These are phyloP conservation scores for Kodamaea sp. DNA, from an alignment of 1,139 yeast genomes.

Conservation along the genomic window DNA sequence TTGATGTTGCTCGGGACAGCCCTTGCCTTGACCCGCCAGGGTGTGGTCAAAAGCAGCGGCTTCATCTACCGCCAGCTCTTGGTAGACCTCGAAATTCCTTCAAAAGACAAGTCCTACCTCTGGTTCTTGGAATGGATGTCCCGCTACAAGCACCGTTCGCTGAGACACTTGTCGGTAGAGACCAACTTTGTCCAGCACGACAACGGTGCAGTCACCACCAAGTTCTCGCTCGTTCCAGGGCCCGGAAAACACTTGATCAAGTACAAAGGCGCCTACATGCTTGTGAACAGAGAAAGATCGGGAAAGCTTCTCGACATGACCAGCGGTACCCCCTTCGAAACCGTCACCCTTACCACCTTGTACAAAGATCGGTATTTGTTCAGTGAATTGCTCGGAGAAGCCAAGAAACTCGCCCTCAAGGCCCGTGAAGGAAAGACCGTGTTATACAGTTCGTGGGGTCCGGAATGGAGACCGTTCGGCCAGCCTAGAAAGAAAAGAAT, in stretches of 20 bases:
- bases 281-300: conserved; percentile 86
- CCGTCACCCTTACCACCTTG: conserved; percentile 86
- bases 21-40: conserved; percentile 75
- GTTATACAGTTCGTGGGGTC: conserved; percentile 92
- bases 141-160: conserved; percentile 65
- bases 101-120: conserved; percentile 87
- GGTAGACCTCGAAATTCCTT: conserved; percentile 91
- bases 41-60: conserved; percentile 61
- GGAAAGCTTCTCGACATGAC: conserved; percentile 88
- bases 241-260: conserved; percentile 90
- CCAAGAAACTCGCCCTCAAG: conserved; percentile 78
- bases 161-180: conserved; percentile 88
- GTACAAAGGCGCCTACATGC: conserved; percentile 86
- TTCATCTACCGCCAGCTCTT: conserved; percentile 79
- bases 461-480: conserved; percentile 99
- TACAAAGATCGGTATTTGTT: conserved; percentile 79
- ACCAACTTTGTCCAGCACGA: conserved; percentile 88
- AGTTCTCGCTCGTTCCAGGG: conserved; percentile 93
- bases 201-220: conserved; percentile 87
- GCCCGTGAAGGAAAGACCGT: conserved; percentile 94
- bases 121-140: conserved; percentile 99
- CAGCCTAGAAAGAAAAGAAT: conserved; percentile 88
- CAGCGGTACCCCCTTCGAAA: conserved; percentile 92
- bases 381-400: conserved; percentile 75
- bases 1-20: conserved; percentile 91